Percentiles rank a stretch among this genome's conserved stretches.
Conservation (phyloP, 106 monocot genomes). For the Triglochin maritima region DNA sequence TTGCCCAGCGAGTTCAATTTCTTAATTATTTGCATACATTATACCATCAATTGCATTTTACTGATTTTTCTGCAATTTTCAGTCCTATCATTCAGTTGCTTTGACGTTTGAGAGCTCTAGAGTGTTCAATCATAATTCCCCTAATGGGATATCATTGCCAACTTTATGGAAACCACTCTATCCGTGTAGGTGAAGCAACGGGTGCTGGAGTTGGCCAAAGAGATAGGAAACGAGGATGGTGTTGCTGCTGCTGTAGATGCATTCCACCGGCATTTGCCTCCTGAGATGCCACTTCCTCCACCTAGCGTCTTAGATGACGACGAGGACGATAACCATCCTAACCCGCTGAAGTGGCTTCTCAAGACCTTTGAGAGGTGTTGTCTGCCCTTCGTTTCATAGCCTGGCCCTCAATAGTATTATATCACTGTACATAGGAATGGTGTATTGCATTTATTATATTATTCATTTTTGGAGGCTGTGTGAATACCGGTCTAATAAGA, state of each 20-base stretch:
- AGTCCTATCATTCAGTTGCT: too few species aligned
- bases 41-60: too few species aligned
- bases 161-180: background rate
- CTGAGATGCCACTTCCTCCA: slow-evolving; percentile 13
- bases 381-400: slow-evolving; percentile 7
- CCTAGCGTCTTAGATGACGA: background rate
- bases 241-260: slow-evolving; percentile 20
- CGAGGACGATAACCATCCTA: slow-evolving; percentile 10
- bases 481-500: too few species aligned
- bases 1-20: too few species aligned
- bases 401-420: background rate
- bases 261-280: slow-evolving; percentile 22
- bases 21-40: too few species aligned
- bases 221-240: slow-evolving; percentile 24
- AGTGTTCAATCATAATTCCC: too few species aligned
- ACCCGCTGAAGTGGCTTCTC: slow-evolving; percentile 7
- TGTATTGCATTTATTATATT: background rate
- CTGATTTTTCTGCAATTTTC: too few species aligned
- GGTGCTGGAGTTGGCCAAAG: slow-evolving; percentile 14
- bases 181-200: slow-evolving; percentile 11
- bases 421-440: slow-evolving; percentile 1
- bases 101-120: too few species aligned
- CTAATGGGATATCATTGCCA: too few species aligned
- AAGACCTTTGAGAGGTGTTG: slow-evolving; percentile 15
- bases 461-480: background rate